Evolutionary conservation across 208 protist genomes (phyloP), one percentile per base, ranked within the genome.

Genomic region (Leishmania lainsoni): DNA sequence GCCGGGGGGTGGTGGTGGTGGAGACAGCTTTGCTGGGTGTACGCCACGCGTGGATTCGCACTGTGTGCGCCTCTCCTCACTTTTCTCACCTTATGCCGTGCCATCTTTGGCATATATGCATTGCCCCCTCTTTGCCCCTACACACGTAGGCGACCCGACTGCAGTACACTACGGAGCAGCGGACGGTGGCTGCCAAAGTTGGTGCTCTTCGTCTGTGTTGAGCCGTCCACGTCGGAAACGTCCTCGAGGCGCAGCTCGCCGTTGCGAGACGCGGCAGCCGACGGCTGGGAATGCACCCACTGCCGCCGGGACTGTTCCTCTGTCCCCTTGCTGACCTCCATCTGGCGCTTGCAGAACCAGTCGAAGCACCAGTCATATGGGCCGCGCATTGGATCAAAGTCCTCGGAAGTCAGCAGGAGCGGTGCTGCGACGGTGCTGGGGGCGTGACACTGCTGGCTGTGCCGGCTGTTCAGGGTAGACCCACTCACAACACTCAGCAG

Each of bases 321-420:
- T 8, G 63, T 10, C 1, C 82, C 86, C 17, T 70, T 79, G 29
- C 61, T 59, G 63, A 94, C 80, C 86, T 97, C 94, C 65, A 68
- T 54, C 81, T 78, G 54, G 1, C 94, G 90, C 86, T 97, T 97
- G 56, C 83, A 63, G 84, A 96, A 91, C 94, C 94, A 97, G 63
- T 97, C 94, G 83, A 94, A 97, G 72, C 90, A 80, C 91, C 91
- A 97, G 80, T 97, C 92, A 80, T 96, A 96, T 49, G 78, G 78
- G 52, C 85, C 87, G 22, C 79, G 72, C 49, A 72, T 68, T 20
- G 83, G 80, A 79, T 91, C 83, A 6, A 79, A 58, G n/a, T 85
- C 82, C 10, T 87, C 83, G 29, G n/a, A 8, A 17, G 77, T 76
- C n/a, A 69, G 6, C 16, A 61, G 35, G 10, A 83, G 26, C 61